Base-by-base conservation (phyloP, 2,329 filamentous ascomycete species). In the Sordariomycetes sp. region DNA sequence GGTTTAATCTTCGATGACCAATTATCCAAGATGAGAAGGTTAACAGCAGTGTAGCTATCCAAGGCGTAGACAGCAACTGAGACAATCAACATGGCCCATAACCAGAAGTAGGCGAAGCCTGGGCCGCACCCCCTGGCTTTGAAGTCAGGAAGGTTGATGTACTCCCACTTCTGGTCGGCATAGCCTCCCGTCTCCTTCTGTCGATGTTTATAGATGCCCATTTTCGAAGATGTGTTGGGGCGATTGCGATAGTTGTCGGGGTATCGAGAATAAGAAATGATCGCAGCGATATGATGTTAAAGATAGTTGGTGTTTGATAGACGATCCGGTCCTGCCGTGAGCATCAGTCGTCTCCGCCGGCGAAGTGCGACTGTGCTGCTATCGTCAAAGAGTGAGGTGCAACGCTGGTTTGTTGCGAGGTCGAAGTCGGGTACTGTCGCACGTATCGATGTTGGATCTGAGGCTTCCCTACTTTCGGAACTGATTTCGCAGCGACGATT, bases 121-220 rank as follows among this genome's bases (percentile, higher is more conserved):
- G 82, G 73, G 45, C 82, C 79, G 55, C 82, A 87, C 11, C 85
- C 90, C 20, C 73, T 78, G 3, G 84, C 81, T 54, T 82, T 86
- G 70, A 95, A 96, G 59, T 96, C 90, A 37, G 64, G 57, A 34
- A 74, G 61, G 46, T 61, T 75, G 54, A 96, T 88, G 55, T 88
- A 94, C 50, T 88, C 85, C 90, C 90, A 96, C 68, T 87, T 83
- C 63, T 92, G 86, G 59, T 95, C 90, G 39, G 84, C 79, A 42
- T 75, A 70, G 42, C 90, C 72, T 42, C 81, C 70, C 44, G 68
- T 71, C 52, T 66, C 55, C 53, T 82, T 82, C 37, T 66, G 66
- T 33, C 70, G 62, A 45, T 77, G 72, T 42, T 75, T 72, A 46
- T 74, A 66, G 52, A 79, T 83, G 46, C 72, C 69, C 82, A 87